Evolutionary conservation across 192 early-diverging fungal genomes (phyloP).

Genomic region (Backusella liffmaniae): DNA sequence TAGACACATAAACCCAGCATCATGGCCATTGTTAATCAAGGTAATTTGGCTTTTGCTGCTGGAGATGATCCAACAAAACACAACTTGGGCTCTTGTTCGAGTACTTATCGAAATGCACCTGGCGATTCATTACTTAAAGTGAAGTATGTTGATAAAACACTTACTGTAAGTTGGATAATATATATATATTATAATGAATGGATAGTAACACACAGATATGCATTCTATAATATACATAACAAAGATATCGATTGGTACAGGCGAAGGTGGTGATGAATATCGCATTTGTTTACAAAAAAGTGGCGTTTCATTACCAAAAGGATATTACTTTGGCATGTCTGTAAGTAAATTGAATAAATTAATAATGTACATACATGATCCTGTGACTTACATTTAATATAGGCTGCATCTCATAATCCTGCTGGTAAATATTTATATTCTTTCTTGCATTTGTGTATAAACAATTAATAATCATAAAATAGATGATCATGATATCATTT

Average conservation of each 20-base stretch:
- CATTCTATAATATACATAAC: not conserved
- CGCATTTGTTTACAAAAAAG: conserved; percentile 53
- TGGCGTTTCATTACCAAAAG: conserved; percentile 58
- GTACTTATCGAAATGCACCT: conserved; percentile 66
- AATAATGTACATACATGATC: not conserved
- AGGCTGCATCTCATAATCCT: conserved; percentile 36
- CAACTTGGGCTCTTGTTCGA: conserved; percentile 52
- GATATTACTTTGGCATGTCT: conserved; percentile 74
- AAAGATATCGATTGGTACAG: conserved; percentile 49
- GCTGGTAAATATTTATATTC: conserved; percentile 11
- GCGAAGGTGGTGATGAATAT: conserved; percentile 51
- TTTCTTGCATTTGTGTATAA: not conserved
- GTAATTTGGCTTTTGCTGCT: conserved; percentile 43
- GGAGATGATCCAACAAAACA: conserved; percentile 40
- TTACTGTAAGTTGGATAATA: conserved; percentile 37
- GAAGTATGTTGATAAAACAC: conserved; percentile 56
- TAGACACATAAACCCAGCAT: conserved; percentile 47
- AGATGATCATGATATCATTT: conserved; percentile 78
- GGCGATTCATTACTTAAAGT: conserved; percentile 53
- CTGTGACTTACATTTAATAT: conserved; percentile 9
- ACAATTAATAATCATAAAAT: not conserved
- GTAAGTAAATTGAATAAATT: conserved; percentile 35
- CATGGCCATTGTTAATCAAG: conserved; percentile 67
- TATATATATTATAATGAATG: not conserved
- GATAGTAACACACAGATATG: conserved; percentile 28